A percentile compares a stretch with the other conserved stretches of the same genome.
phyloP scores from a whole-genome alignment of 139 green algal genomes.

The Chlorella sp. region DNA sequence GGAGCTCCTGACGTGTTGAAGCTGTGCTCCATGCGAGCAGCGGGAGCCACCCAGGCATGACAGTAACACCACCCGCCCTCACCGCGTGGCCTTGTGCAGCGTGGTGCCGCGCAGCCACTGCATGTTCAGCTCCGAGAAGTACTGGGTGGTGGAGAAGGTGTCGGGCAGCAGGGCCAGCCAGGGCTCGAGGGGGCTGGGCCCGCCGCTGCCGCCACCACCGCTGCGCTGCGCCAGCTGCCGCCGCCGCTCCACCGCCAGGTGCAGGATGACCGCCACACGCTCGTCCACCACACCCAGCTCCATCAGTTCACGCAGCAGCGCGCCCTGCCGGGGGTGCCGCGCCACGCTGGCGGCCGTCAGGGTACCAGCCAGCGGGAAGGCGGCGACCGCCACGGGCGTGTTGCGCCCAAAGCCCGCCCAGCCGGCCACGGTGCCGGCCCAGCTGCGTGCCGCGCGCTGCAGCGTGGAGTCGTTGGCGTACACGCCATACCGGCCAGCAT shows the following conservation, averaged over 20 bases:
- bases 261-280: constrained; percentile 61
- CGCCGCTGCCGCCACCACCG: neutral
- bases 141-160: constrained; percentile 58
- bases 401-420: neutral
- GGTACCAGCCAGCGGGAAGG: constrained; percentile 42
- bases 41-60: neutral
- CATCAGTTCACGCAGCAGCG: constrained; percentile 38
- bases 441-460: constrained; percentile 1
- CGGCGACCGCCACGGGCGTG: constrained; percentile 30
- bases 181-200: neutral
- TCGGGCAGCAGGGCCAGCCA: constrained; percentile 54
- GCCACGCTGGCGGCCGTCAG: constrained; percentile 40
- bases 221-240: neutral
- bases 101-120: constrained; percentile 74
- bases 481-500: constrained; percentile 34
- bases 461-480: constrained; percentile 9
- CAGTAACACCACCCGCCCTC: neutral
- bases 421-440: neutral
- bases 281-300: constrained; percentile 63
- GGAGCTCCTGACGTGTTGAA: too few species aligned
- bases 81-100: constrained; percentile 61
- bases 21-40: neutral
- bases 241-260: constrained; percentile 70
- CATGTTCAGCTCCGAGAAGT: constrained; percentile 56
- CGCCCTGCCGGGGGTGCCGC: constrained; percentile 8